A percentile compares a stretch with the other conserved stretches of the same genome.
phyloP scores from a whole-genome alignment of 164 flowering plant genomes.

The Vitis amurensis region DNA sequence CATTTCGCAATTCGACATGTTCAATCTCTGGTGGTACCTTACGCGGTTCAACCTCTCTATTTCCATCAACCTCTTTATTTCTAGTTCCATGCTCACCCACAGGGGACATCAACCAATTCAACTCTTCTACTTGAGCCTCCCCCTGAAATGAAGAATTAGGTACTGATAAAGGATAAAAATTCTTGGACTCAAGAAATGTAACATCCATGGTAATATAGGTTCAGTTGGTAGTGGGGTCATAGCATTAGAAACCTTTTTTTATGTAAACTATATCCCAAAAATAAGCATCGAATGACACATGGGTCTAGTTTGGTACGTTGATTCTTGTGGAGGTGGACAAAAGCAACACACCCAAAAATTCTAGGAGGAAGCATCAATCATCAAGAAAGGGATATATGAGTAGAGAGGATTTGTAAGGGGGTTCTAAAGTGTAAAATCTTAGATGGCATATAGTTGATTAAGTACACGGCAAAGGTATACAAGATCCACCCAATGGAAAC shows the following conservation, averaged over 20 bases:
- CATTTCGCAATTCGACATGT: slow-evolving; percentile 1
- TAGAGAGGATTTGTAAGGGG: slow-evolving; percentile 2
- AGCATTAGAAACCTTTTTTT: background rate
- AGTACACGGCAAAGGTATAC: too few species aligned
- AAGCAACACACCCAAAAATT: background rate
- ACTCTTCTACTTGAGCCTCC: background rate
- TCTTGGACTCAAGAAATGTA: background rate
- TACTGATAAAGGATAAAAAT: background rate
- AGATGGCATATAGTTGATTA: slow-evolving; percentile 1
- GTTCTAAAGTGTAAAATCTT: background rate
- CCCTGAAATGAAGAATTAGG: background rate
- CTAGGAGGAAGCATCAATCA: background rate
- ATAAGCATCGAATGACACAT: background rate
- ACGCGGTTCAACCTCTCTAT: slow-evolving; percentile 1
- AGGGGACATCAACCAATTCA: background rate
- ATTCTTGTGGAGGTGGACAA: background rate
- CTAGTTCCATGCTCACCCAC: background rate
- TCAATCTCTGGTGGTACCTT: slow-evolving; percentile 4
- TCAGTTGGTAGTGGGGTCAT: slow-evolving; percentile 5
- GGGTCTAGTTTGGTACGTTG: slow-evolving; percentile 11
- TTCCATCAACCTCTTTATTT: background rate
- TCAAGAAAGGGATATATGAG: background rate
- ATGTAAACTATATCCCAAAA: slow-evolving; percentile 4
- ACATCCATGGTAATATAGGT: background rate
- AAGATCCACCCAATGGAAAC: background rate